These are phyloP conservation scores for Glonium stellatum DNA, from an alignment of 495 filamentous ascomycete species.

Conservation along the genomic window DNA sequence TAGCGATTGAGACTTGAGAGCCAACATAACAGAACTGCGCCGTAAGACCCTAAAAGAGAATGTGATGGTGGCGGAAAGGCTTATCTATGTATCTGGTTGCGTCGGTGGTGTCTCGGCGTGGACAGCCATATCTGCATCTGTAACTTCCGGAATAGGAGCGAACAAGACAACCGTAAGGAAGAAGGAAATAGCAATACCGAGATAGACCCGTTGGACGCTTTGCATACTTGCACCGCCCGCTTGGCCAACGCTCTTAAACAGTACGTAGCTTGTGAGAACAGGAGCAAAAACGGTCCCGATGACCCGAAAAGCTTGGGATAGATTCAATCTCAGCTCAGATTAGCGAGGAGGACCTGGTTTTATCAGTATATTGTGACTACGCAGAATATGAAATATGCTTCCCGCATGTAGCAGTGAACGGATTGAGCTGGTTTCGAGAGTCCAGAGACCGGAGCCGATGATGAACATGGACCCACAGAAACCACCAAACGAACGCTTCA, in stretches of 20 bases:
- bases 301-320: constrained; percentile 61
- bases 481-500: constrained; percentile 56
- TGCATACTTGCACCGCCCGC: constrained; percentile 44
- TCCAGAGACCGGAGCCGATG: constrained; percentile 60
- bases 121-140: constrained; percentile 59
- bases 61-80: constrained; percentile 47
- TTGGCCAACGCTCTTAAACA: constrained; percentile 49
- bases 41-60: constrained; percentile 57
- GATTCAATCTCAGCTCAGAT: constrained; percentile 61
- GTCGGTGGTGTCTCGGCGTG: constrained; percentile 41
- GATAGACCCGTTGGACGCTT: constrained; percentile 69
- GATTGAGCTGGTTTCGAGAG: constrained; percentile 67
- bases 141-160: constrained; percentile 61
- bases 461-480: constrained; percentile 66
- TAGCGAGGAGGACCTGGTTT: constrained; percentile 52
- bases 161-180: constrained; percentile 59
- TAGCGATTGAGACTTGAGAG: constrained; percentile 50
- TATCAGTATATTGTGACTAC: too few relatives aligned
- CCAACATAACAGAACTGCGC: constrained; percentile 67
- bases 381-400: too few relatives aligned
- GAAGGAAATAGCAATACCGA: constrained; percentile 64
- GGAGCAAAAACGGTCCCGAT: constrained; percentile 60
- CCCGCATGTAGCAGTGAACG: constrained; percentile 56
- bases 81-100: constrained; percentile 41
- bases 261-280: constrained; percentile 58